phyloP scores from a whole-genome alignment of 2,329 filamentous ascomycete species.

The Bimuria novae-zelandiae region DNA sequence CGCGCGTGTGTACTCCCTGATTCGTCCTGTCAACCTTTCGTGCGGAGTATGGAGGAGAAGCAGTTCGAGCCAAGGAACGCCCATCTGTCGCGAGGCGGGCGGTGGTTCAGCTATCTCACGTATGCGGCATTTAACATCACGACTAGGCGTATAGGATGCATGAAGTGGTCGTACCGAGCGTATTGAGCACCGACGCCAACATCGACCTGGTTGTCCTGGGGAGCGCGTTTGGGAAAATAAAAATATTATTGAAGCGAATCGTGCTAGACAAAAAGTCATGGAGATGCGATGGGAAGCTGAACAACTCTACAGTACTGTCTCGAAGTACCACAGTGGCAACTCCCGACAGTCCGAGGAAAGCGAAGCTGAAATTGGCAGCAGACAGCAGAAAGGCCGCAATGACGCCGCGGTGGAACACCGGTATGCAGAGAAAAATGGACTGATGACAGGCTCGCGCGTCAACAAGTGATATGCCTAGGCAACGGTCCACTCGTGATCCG shows the following conservation, averaged over 20 bases:
- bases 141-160: not conserved
- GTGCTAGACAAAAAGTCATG: not conserved
- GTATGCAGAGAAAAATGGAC: not conserved
- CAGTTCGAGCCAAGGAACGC: slow-evolving; percentile 15
- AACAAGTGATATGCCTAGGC: slow-evolving; percentile 36
- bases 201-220: no score
- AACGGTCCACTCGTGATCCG: slow-evolving; percentile 52
- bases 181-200: no score
- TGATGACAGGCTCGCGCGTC: not conserved
- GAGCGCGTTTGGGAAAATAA: no score
- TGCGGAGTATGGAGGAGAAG: slow-evolving; percentile 17
- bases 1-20: not conserved
- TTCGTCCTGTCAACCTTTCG: slow-evolving; percentile 29
- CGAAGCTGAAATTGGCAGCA: not conserved
- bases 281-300: slow-evolving; percentile 10
- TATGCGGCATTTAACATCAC: not conserved
- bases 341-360: not conserved
- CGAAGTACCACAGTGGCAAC: not conserved
- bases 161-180: not conserved
- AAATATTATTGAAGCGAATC: not conserved
- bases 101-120: slow-evolving; percentile 3
- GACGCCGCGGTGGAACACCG: not conserved
- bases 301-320: slow-evolving; percentile 9
- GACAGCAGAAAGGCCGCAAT: slow-evolving; percentile 8
- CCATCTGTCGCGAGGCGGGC: not conserved